These are phyloP conservation scores for Xerocomellus amylosporus DNA, from an alignment of 768 basidiomycete species.

Conservation along the genomic window DNA sequence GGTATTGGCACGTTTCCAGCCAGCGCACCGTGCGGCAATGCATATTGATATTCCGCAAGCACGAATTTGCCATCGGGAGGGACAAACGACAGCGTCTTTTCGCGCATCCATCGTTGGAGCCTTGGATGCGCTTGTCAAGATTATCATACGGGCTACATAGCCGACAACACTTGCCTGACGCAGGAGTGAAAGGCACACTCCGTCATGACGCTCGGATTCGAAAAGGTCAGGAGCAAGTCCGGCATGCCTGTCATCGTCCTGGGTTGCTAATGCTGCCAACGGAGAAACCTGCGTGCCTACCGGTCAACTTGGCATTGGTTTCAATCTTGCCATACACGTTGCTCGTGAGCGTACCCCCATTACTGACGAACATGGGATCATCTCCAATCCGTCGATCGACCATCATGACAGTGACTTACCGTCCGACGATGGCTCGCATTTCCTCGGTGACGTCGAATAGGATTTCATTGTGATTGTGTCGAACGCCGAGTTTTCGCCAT, in stretches of 20 bases:
- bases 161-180: conserved; percentile 58
- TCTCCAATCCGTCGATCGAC: background rate
- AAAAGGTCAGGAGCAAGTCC: conserved; percentile 77
- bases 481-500: conserved; percentile 83
- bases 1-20: conserved; percentile 52
- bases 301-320: conserved; percentile 73
- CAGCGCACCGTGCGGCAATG: conserved; percentile 34
- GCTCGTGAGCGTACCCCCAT: conserved; percentile 63
- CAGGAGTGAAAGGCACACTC: conserved; percentile 93
- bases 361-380: conserved; percentile 39
- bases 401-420: conserved; percentile 17
- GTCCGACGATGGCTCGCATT: conserved; percentile 48
- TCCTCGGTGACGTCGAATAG: conserved; percentile 90
- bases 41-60: conserved; percentile 79
- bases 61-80: conserved; percentile 91
- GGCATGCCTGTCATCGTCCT: conserved; percentile 62
- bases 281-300: conserved; percentile 35
- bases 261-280: background rate
- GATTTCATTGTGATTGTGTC: conserved; percentile 86
- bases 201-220: conserved; percentile 65
- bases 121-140: conserved; percentile 38
- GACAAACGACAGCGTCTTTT: conserved; percentile 81
- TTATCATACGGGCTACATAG: background rate
- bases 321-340: conserved; percentile 77
- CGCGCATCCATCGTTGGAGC: conserved; percentile 73